phyloP scores from a whole-genome alignment of 495 filamentous ascomycete genomes.

The Penicillium samsonianum region DNA sequence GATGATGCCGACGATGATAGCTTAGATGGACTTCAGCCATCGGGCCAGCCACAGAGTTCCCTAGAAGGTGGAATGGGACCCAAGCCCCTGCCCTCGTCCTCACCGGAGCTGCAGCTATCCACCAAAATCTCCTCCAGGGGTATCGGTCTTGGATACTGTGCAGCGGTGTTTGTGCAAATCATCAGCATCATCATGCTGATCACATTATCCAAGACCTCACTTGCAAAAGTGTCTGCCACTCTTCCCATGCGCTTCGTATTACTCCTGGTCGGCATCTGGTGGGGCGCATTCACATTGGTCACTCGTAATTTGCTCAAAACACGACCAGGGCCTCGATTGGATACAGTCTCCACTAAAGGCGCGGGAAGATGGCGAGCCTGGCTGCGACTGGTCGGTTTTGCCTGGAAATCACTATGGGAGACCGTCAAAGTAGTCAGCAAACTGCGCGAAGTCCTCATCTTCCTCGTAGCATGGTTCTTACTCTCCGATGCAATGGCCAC shows the following conservation, averaged over 20 bases:
- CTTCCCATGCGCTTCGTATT: slow-evolving; percentile 71
- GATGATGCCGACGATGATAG: slow-evolving; percentile 26
- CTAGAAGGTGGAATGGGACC: slow-evolving; percentile 14
- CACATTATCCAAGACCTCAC: slow-evolving; percentile 65
- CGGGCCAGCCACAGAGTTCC: slow-evolving; percentile 9
- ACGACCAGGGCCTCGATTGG: slow-evolving; percentile 77
- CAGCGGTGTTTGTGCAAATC: slow-evolving; percentile 73
- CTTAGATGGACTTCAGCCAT: slow-evolving; percentile 31
- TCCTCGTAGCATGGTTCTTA: slow-evolving; percentile 86
- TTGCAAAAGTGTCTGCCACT: slow-evolving; percentile 33
- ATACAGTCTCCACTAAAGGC: slow-evolving; percentile 20
- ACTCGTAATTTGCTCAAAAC: slow-evolving; percentile 78
- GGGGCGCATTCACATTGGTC: slow-evolving; percentile 80
- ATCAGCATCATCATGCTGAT: slow-evolving; percentile 68
- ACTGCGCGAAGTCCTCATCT: slow-evolving; percentile 77
- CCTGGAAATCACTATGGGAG: slow-evolving; percentile 77
- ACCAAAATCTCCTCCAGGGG: slow-evolving; percentile 80
- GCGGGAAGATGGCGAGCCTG: slow-evolving; percentile 34
- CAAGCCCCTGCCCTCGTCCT: slow-evolving; percentile 33
- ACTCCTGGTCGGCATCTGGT: slow-evolving; percentile 83
- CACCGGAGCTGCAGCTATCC: slow-evolving; percentile 69
- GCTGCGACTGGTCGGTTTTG: slow-evolving; percentile 63
- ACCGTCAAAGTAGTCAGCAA: slow-evolving; percentile 74
- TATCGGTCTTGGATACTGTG: slow-evolving; percentile 77
- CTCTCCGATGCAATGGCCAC: slow-evolving; percentile 87